A percentile compares a stretch with the other conserved stretches of the same genome.
These are phyloP conservation scores for Diaporthe ampelina DNA, from an alignment of 2,329 filamentous ascomycete genomes.

Conservation along the genomic window DNA sequence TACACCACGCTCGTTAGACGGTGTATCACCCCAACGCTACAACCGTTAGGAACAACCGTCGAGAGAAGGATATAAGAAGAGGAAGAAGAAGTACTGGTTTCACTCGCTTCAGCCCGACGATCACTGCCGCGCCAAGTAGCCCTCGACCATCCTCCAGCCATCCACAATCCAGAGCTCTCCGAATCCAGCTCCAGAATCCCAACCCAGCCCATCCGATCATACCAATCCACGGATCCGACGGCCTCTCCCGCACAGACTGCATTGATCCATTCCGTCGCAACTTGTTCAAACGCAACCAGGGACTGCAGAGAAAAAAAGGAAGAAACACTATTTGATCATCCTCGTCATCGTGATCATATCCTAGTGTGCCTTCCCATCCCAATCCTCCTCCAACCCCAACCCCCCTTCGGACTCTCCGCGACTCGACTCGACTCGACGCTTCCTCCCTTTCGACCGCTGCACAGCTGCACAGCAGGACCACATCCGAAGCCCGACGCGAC, in stretches of 20 bases:
- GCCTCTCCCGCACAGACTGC: conserved; percentile 33
- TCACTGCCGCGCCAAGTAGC: conserved; percentile 29
- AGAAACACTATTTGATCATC: conserved; percentile 21
- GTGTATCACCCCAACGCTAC: background rate
- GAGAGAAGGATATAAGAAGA: background rate
- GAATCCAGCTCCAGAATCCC: background rate
- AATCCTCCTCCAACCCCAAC: background rate
- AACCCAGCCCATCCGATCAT: conserved; percentile 11
- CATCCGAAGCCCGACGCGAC: conserved; percentile 5
- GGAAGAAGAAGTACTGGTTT: conserved; percentile 4
- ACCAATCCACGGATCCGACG: conserved; percentile 33
- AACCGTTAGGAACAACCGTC: background rate
- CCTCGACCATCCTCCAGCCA: conserved; percentile 22
- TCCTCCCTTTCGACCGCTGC: conserved; percentile 7
- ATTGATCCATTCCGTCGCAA: conserved; percentile 19
- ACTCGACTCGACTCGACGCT: background rate
- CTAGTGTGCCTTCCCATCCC: too few species aligned
- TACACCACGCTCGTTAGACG: conserved; percentile 27
- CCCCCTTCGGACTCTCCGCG: background rate
- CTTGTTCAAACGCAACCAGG: background rate
- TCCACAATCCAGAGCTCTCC: conserved; percentile 13
- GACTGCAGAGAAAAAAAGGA: background rate
- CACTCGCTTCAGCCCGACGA: conserved; percentile 28
- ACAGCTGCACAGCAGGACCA: conserved; percentile 3
- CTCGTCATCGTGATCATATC: conserved; percentile 19